Conservation (phyloP, 2,329 filamentous ascomycete genomes). For the Fusarium anguioides region DNA sequence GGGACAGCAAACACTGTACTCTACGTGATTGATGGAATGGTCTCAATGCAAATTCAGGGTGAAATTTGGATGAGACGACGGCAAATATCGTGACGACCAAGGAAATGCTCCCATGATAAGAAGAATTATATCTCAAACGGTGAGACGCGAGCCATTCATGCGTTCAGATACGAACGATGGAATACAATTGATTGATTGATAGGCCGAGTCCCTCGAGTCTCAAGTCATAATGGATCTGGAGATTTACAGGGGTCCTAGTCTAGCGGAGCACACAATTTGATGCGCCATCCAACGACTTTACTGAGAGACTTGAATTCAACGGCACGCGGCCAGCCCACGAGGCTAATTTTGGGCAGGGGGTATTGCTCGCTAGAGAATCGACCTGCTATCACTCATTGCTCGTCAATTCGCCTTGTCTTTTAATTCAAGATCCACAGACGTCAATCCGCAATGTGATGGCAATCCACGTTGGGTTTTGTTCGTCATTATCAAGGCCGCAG, state of each 20-base stretch:
- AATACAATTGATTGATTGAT: conserved; percentile 38
- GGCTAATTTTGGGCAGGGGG: conserved; percentile 45
- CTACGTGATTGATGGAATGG: conserved; percentile 32
- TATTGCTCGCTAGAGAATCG: conserved; percentile 36
- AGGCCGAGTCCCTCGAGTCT: conserved; percentile 34
- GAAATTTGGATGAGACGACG: conserved; percentile 38
- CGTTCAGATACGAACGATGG: conserved; percentile 13
- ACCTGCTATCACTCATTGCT: conserved; percentile 31
- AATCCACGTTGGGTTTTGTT: conserved; percentile 27
- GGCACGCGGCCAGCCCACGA: conserved; percentile 47
- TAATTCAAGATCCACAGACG: conserved; percentile 33
- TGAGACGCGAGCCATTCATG: conserved; percentile 30
- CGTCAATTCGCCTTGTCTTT: conserved; percentile 23
- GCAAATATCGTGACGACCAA: conserved; percentile 17
- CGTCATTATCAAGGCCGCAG: conserved; percentile 36
- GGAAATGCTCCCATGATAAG: conserved; percentile 23
- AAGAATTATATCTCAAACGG: conserved; percentile 18
- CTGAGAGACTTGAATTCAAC: conserved; percentile 33
- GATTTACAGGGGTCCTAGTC: conserved; percentile 40
- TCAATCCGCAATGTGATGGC: conserved; percentile 14
- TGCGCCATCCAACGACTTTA: conserved; percentile 42
- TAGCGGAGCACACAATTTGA: conserved; percentile 37
- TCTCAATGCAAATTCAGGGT: conserved; percentile 30
- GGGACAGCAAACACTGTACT: conserved; percentile 2
- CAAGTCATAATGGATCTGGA: conserved; percentile 32